Percentiles rank a stretch among this genome's conserved stretches.
These are phyloP conservation scores for Cladosporium cucumerinum DNA, from an alignment of 2,329 filamentous ascomycete genomes.

Conservation along the genomic window DNA sequence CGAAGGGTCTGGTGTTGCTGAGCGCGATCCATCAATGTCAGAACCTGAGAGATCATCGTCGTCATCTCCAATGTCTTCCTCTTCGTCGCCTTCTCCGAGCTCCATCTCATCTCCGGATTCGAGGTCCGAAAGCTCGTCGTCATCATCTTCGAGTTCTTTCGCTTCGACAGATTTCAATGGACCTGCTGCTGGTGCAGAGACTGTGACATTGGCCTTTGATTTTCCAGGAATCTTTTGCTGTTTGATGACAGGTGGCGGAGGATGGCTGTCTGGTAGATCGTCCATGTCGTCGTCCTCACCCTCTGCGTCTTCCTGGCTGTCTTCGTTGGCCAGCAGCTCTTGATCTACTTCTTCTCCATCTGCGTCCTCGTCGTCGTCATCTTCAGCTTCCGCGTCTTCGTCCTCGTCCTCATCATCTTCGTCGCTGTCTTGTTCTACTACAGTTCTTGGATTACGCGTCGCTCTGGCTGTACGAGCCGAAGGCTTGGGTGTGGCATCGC, in stretches of 20 bases:
- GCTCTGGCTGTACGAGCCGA: conserved; percentile 24
- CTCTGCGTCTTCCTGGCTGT: conserved; percentile 33
- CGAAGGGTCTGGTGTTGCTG: conserved; percentile 59
- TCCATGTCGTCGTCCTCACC: conserved; percentile 39
- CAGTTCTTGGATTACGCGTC: conserved; percentile 34
- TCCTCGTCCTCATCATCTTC: conserved; percentile 31
- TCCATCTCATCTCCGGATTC: conserved; percentile 34
- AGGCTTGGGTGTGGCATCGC: conserved; percentile 34
- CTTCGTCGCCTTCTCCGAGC: conserved; percentile 43
- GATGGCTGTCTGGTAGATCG: conserved; percentile 34
- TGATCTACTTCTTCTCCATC: conserved; percentile 27
- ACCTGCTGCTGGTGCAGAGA: conserved; percentile 28
- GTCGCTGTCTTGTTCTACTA: conserved; percentile 36
- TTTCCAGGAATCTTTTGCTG: conserved; percentile 21
- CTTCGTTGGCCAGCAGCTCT: conserved; percentile 26
- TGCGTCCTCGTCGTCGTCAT: conserved; percentile 34
- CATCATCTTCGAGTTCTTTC: conserved; percentile 51
- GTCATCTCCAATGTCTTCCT: conserved; percentile 35
- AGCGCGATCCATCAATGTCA: conserved; percentile 50
- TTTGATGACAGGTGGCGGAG: conserved; percentile 35
- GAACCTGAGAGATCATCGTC: conserved; percentile 45
- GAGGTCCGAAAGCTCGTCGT: conserved; percentile 45
- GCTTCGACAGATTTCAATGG: conserved; percentile 46
- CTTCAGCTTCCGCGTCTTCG: conserved; percentile 41
- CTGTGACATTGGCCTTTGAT: conserved; percentile 29